Evolutionary conservation across 1,139 yeast species (phyloP).

Genomic region (Yamadazyma triangularis): DNA sequence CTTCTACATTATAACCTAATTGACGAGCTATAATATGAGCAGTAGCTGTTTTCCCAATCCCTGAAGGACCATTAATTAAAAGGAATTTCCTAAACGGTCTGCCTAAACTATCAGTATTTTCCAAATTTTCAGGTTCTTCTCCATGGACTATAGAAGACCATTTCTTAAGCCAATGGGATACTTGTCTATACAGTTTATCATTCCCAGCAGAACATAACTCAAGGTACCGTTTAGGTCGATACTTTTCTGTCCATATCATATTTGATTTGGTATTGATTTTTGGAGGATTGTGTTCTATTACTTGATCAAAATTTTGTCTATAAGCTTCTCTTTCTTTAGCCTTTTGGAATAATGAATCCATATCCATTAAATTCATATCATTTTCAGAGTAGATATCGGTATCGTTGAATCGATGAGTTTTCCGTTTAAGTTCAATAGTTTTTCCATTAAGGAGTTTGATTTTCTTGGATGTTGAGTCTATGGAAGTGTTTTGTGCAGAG

Average conservation of each 20-base stretch:
- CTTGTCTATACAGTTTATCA: slow-evolving; percentile 67
- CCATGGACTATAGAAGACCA: slow-evolving; percentile 75
- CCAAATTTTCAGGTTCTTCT: slow-evolving; percentile 20
- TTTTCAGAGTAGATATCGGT: slow-evolving; percentile 4
- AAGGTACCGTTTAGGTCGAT: slow-evolving; percentile 68
- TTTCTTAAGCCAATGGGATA: slow-evolving; percentile 74
- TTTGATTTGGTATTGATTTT: slow-evolving; percentile 3
- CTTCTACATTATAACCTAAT: slow-evolving; percentile 76
- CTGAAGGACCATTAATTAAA: slow-evolving; percentile 88
- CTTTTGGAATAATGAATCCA: slow-evolving; percentile 26
- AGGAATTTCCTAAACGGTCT: slow-evolving; percentile 72
- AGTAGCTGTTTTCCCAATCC: slow-evolving; percentile 91
- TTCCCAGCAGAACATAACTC: slow-evolving; percentile 69
- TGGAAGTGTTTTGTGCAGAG: no score
- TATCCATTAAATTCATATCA: slow-evolving; percentile 20
- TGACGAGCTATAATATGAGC: slow-evolving; percentile 83
- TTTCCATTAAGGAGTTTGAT: slow-evolving; percentile 25
- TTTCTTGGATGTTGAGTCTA: no score
- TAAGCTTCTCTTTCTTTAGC: slow-evolving; percentile 22
- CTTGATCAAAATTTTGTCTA: slow-evolving; percentile 15
- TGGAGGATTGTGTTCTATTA: slow-evolving; percentile 3
- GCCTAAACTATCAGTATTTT: slow-evolving; percentile 49
- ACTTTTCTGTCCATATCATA: slow-evolving; percentile 62
- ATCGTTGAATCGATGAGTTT: slow-evolving; percentile 4
- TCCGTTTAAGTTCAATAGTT: slow-evolving; percentile 16